These are phyloP conservation scores for Termitomyces sp. DNA, from an alignment of 768 basidiomycete species.

Conservation along the genomic window DNA sequence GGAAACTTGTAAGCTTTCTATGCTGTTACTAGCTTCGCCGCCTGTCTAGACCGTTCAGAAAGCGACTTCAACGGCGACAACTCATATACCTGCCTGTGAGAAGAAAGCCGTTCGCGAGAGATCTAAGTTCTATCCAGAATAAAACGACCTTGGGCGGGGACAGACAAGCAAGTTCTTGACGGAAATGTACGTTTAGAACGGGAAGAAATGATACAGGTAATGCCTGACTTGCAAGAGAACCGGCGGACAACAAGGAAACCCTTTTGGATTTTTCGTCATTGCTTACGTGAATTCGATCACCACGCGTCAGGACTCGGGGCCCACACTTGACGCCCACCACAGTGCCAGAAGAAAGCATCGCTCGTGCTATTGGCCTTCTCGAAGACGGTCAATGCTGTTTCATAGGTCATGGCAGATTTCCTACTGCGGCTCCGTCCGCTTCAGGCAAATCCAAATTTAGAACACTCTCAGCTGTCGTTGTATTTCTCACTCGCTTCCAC, in stretches of 20 bases:
- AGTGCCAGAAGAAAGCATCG: not conserved
- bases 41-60: not conserved
- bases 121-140: not conserved
- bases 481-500: not conserved
- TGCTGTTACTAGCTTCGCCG: not conserved
- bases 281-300: constrained; percentile 8
- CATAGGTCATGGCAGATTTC: not conserved
- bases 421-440: not conserved
- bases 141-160: not conserved
- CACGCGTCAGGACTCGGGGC: not conserved
- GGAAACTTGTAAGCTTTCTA: not conserved
- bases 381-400: not conserved
- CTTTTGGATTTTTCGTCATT: constrained; percentile 7
- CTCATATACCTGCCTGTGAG: not conserved
- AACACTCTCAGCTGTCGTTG: not conserved
- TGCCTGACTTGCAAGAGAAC: not conserved
- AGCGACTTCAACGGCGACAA: not conserved
- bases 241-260: not conserved
- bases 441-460: not conserved
- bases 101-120: not conserved
- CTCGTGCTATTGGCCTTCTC: not conserved
- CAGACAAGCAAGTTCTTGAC: not conserved
- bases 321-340: not conserved
- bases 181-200: not conserved
- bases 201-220: no score